Percentiles rank a stretch among this genome's conserved stretches.
phyloP scores from a whole-genome alignment of 2,329 filamentous ascomycete genomes.

The Ilyonectria robusta region DNA sequence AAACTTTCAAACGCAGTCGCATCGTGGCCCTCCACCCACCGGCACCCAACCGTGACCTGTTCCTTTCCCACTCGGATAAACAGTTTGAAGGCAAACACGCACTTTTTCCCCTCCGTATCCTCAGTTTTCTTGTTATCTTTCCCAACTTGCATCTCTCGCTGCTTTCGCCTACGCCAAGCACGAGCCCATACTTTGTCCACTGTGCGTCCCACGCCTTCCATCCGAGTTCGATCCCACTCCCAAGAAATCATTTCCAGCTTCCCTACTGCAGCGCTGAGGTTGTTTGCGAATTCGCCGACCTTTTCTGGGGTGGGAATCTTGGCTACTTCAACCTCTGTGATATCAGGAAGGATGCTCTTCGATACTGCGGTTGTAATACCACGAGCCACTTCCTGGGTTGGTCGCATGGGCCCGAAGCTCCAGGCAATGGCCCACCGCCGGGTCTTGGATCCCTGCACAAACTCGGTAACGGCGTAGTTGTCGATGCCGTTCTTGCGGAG shows the following conservation, averaged over 20 bases:
- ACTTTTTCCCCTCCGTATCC: constrained; percentile 48
- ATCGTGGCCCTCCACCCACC: constrained; percentile 81
- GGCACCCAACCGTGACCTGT: constrained; percentile 65
- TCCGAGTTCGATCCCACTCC: constrained; percentile 70
- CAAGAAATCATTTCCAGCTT: constrained; percentile 73
- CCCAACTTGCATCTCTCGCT: constrained; percentile 63
- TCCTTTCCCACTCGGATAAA: constrained; percentile 58
- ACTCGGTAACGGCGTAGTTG: constrained; percentile 87
- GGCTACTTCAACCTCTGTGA: constrained; percentile 57
- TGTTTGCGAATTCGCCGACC: constrained; percentile 54
- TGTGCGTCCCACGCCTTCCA: constrained; percentile 74
- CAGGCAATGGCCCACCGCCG: constrained; percentile 90
- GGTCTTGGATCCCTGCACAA: constrained; percentile 84
- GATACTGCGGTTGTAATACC: constrained; percentile 58
- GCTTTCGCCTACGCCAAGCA: constrained; percentile 75
- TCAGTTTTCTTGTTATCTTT: constrained; percentile 42
- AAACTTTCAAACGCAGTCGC: constrained; percentile 88
- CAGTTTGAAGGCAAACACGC: constrained; percentile 72
- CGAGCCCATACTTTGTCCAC: constrained; percentile 85
- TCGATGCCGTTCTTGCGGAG: constrained; percentile 70
- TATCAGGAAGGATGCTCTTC: constrained; percentile 61
- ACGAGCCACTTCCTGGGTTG: constrained; percentile 63
- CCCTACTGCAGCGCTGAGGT: constrained; percentile 62
- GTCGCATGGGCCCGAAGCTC: constrained; percentile 81
- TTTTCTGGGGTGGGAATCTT: constrained; percentile 63